Conservation (phyloP, 2,329 filamentous ascomycete species). For the Atkinsonella texensis region DNA sequence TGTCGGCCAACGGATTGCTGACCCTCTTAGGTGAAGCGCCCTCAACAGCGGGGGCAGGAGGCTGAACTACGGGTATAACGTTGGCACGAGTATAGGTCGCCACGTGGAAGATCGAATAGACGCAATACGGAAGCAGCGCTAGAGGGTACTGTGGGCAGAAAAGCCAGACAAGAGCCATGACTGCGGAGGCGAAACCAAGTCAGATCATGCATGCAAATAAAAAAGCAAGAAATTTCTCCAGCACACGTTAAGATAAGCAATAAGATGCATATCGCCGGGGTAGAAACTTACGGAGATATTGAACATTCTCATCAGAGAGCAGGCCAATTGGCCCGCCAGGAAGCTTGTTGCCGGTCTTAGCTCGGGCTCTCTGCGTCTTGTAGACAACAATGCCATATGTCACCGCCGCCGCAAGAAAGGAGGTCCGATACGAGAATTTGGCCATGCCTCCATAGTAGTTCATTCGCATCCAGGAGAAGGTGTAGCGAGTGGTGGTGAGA, state of each 20-base stretch:
- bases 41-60: slow-evolving; percentile 45
- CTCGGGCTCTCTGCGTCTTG: slow-evolving; percentile 84
- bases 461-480: slow-evolving; percentile 76
- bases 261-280: background rate
- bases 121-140: slow-evolving; percentile 83
- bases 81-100: slow-evolving; percentile 92
- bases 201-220: background rate
- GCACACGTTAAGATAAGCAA: too few species aligned
- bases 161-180: slow-evolving; percentile 92
- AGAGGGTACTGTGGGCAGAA: slow-evolving; percentile 79
- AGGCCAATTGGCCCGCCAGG: slow-evolving; percentile 51
- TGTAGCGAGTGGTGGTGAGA: slow-evolving; percentile 70
- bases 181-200: slow-evolving; percentile 29
- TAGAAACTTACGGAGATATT: slow-evolving; percentile 69
- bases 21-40: slow-evolving; percentile 42
- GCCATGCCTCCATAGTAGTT: slow-evolving; percentile 73
- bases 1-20: slow-evolving; percentile 57
- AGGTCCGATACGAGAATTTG: slow-evolving; percentile 74
- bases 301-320: slow-evolving; percentile 85
- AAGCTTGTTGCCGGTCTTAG: slow-evolving; percentile 57
- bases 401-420: slow-evolving; percentile 77
- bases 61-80: slow-evolving; percentile 75
- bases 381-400: slow-evolving; percentile 99
- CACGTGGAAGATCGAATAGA: slow-evolving; percentile 98
- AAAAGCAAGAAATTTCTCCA: too few species aligned